Evolutionary conservation across 495 filamentous ascomycete genomes (phyloP).

Genomic region (Penicillium egyptiacum): DNA sequence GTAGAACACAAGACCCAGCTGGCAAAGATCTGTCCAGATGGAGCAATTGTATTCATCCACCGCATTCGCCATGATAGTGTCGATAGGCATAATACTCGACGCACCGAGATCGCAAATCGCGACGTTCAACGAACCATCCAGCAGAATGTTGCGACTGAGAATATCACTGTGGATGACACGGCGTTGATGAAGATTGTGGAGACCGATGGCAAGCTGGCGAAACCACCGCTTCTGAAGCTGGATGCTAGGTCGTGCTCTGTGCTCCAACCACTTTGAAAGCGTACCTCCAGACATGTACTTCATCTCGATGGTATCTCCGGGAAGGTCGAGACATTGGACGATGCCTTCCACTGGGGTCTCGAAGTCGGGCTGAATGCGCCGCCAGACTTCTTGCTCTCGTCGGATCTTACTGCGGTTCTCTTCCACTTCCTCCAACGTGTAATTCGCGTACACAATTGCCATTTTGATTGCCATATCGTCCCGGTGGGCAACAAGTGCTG

Average conservation of each 20-base stretch:
- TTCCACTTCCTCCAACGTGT: neutral
- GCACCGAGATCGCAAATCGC: neutral
- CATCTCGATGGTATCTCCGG: neutral
- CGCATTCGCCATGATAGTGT: neutral
- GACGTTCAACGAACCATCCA: neutral
- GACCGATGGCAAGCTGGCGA: neutral
- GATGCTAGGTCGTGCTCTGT: neutral
- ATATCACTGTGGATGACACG: slow-evolving; percentile 1
- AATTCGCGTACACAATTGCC: neutral
- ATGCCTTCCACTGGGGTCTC: neutral
- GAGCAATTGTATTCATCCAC: slow-evolving; percentile 3
- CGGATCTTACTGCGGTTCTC: neutral
- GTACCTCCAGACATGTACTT: slow-evolving; percentile 2
- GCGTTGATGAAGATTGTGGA: neutral
- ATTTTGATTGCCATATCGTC: neutral
- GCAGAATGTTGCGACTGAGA: slow-evolving; percentile 1
- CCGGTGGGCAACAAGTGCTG: neutral
- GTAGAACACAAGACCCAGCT: neutral
- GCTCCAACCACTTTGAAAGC: neutral
- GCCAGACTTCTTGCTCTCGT: neutral
- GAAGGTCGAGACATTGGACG: neutral
- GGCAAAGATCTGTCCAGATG: slow-evolving; percentile 3
- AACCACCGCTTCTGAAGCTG: slow-evolving; percentile 1
- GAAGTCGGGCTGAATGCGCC: neutral
- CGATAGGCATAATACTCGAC: neutral